Evolutionary conservation across 805 yeast species (phyloP), one percentile per base, ranked within the genome.

Genomic region (Scheffersomyces lignosus): DNA sequence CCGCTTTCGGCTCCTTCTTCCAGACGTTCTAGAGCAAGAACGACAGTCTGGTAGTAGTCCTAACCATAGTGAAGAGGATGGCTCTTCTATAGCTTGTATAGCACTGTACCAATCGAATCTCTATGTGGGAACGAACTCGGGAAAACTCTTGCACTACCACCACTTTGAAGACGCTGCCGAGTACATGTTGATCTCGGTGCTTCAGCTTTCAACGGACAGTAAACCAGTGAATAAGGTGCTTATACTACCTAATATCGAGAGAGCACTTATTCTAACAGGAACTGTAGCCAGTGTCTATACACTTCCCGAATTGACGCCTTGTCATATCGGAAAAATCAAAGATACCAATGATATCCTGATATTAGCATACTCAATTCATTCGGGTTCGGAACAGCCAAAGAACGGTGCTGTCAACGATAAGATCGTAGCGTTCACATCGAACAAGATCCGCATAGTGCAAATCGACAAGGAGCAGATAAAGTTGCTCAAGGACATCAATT

Each of bases 291-390:
- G 52, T 14, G 45, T 60, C 6, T 60, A 48, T 39, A 48, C 62
- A 1, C 40, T 66, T 15, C 74, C 74, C 4, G 74, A 69, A 40
- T 47, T 69, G 9, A 49, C 66, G 5, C 70, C 71, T 1, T 50
- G 57, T 15, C 62, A 54, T 24, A 50, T 62, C 3, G 71, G 70
- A 24, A 64, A 64, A 33, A 38, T 69, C 24, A 62, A 54, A 34
- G 64, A 66, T 34, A 61, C 60, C 23, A 56, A 52, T 24, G 65
- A 64, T 40, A 42, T 67, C 5, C 64, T 61, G 60, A 31, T 49
- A 7, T 44, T 50, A 16, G 24, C 36, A 7, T 34, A 9, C 29
- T 33, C 27, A 31, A 29, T 9, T 26, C 14, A 8, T 4, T 16
- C 35, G 18, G 27, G 27, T 20, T 20, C 24, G 9, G 10, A 10